Conservation (phyloP, 208 protist genomes). For the Wallacemonas rigidus region DNA sequence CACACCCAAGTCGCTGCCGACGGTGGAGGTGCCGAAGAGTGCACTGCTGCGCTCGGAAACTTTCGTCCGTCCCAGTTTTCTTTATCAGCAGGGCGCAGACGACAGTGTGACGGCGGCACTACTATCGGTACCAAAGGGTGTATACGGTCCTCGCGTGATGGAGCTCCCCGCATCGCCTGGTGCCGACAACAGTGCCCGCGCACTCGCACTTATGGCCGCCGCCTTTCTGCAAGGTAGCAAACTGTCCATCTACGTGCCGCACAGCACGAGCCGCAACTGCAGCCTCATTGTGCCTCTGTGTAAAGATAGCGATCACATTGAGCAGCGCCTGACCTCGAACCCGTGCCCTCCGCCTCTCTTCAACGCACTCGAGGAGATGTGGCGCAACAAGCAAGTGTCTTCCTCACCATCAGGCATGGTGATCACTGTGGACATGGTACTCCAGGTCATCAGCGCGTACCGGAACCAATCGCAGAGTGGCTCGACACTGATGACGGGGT, state of each 20-base stretch:
- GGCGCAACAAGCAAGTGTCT: conserved; percentile 31
- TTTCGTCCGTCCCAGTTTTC: conserved; percentile 43
- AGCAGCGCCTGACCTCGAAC: conserved; percentile 48
- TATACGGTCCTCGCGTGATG: conserved; percentile 27
- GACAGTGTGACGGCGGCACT: conserved; percentile 74
- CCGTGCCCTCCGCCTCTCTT: conserved; percentile 70
- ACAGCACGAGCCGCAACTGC: conserved; percentile 32
- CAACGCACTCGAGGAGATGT: conserved; percentile 79
- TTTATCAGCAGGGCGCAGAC: conserved; percentile 60
- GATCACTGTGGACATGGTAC: conserved; percentile 65
- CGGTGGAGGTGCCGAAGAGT: not conserved
- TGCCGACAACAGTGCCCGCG: conserved; percentile 48
- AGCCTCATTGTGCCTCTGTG: conserved; percentile 67
- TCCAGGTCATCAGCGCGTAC: conserved; percentile 76
- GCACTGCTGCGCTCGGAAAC: conserved; percentile 33
- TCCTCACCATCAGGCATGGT: conserved; percentile 25
- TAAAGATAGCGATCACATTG: conserved; percentile 45
- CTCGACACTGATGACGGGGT: not conserved
- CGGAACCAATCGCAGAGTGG: not conserved
- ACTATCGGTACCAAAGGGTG: conserved; percentile 27
- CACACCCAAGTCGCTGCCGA: conserved; percentile 20
- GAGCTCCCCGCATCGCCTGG: conserved; percentile 35
- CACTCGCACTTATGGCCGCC: conserved; percentile 70
- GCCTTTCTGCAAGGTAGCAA: conserved; percentile 76
- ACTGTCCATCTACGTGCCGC: conserved; percentile 63